Evolutionary conservation across 1,284 basidiomycete genomes (phyloP).

Genomic region (Microstroma glucosiphilum): DNA sequence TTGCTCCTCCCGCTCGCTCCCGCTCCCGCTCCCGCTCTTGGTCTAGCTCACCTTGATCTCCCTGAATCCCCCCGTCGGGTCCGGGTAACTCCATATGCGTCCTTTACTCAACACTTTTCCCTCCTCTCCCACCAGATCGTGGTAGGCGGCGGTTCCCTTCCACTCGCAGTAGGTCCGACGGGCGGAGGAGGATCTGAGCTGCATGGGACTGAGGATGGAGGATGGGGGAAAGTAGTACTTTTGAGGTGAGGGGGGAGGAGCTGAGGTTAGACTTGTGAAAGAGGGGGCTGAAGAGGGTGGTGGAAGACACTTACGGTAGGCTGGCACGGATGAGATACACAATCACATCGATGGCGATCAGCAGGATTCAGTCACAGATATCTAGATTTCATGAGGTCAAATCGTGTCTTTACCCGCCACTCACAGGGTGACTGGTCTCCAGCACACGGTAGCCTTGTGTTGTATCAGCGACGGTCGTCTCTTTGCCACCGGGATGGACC

Average conservation of each 20-base stretch:
- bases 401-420: background rate
- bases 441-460: slow-evolving; percentile 41
- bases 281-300: slow-evolving; percentile 8
- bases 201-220: slow-evolving; percentile 27
- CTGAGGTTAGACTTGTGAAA: no score
- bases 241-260: no score
- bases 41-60: slow-evolving; percentile 17
- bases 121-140: slow-evolving; percentile 33
- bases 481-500: slow-evolving; percentile 17
- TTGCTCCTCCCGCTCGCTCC: no score
- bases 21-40: no score
- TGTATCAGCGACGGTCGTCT: slow-evolving; percentile 41
- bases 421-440: slow-evolving; percentile 44
- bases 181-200: slow-evolving; percentile 27
- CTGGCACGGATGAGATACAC: slow-evolving; percentile 1
- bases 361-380: background rate
- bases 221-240: slow-evolving; percentile 39
- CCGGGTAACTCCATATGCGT: slow-evolving; percentile 43
- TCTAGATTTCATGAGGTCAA: background rate
- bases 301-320: slow-evolving; percentile 7
- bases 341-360: no score
- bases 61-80: slow-evolving; percentile 30
- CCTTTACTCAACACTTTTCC: slow-evolving; percentile 22
- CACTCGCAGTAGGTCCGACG: slow-evolving; percentile 46
- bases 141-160: slow-evolving; percentile 41